Evolutionary conservation across 768 basidiomycete species (phyloP), one percentile per base, ranked within the genome.

Genomic region (Pleurotus sapidus): DNA sequence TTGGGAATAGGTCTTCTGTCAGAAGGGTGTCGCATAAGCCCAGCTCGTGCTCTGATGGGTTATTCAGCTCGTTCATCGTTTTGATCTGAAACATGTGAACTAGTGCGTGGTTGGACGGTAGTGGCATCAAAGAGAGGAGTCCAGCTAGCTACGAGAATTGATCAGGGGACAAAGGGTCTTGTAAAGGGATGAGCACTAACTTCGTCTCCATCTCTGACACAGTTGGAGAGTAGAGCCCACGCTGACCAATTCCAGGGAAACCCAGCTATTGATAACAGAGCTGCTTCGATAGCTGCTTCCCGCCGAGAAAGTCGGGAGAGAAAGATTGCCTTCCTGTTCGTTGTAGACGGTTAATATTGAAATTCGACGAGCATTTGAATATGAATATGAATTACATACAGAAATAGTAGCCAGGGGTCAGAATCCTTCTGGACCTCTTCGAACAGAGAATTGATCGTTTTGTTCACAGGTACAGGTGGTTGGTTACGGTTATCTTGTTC

Each of bases 221-320:
- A 90, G 54, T 84, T 84, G 2, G 82, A 81, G n/a, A 98, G 76
- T 43, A 93, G 79, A 6, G 82, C 74, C 95, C 95, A 98, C n/a
- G 86, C 77, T 24, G 91, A 89, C 95, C 95, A 98, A 67, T 98
- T 98, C 87, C 92, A 98, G 11, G 91, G 88, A 65, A 87, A 92
- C 4, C 79, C 79, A 38, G 80, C 78, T 43, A 96, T 86, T 11
- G 93, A 95, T 34, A 84, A 72, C 15, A 97, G 75, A 12, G 84
- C 82, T 62, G 77, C 81, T 67, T 95, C 93, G 11, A 96, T 89
- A 1, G 96, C 93, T 66, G 93, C 90, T 59, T 92, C 87, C 23
- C 93, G 82, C 59, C 90, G 80, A 47, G 84, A 84, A 49, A 95
- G 74, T 11, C 92, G 86, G 46, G 84, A 86, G 55, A 96, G 82